Percentiles rank a stretch among this genome's conserved stretches.
Evolutionary conservation across 1,284 basidiomycete species (phyloP).

Genomic region (Phellopilus nigrolimitatus): DNA sequence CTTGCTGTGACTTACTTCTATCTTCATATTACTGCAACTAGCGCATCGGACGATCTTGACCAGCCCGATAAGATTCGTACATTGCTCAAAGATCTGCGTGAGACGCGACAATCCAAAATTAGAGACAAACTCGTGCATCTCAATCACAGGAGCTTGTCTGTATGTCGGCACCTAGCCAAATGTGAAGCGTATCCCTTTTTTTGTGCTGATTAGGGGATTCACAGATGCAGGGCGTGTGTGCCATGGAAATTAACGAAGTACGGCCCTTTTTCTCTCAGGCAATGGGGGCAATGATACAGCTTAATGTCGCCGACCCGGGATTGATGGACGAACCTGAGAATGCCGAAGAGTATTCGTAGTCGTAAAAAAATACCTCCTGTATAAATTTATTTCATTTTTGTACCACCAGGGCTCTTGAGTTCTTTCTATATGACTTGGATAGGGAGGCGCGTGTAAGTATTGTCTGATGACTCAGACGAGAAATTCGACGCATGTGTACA

Average conservation of each 20-base stretch:
- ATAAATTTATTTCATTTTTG: too few relatives aligned
- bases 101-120: slow-evolving; percentile 92
- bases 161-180: too few relatives aligned
- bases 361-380: too few relatives aligned
- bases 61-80: slow-evolving; percentile 78
- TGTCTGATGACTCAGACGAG: too few relatives aligned
- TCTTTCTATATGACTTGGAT: too few relatives aligned
- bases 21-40: slow-evolving; percentile 36
- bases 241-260: slow-evolving; percentile 91
- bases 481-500: too few relatives aligned
- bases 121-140: slow-evolving; percentile 74
- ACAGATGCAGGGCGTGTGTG: slow-evolving; percentile 81
- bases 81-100: slow-evolving; percentile 89
- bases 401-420: too few relatives aligned
- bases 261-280: slow-evolving; percentile 84
- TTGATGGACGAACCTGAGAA: not conserved
- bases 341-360: too few relatives aligned
- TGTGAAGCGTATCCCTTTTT: not conserved
- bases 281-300: slow-evolving; percentile 57
- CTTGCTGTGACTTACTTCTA: not conserved
- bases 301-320: slow-evolving; percentile 4
- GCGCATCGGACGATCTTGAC: slow-evolving; percentile 86
- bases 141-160: slow-evolving; percentile 76
- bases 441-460: too few relatives aligned
- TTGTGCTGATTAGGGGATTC: not conserved